These are phyloP conservation scores for Vigna trinervia DNA, from an alignment of 306 rosid species.

Conservation along the genomic window DNA sequence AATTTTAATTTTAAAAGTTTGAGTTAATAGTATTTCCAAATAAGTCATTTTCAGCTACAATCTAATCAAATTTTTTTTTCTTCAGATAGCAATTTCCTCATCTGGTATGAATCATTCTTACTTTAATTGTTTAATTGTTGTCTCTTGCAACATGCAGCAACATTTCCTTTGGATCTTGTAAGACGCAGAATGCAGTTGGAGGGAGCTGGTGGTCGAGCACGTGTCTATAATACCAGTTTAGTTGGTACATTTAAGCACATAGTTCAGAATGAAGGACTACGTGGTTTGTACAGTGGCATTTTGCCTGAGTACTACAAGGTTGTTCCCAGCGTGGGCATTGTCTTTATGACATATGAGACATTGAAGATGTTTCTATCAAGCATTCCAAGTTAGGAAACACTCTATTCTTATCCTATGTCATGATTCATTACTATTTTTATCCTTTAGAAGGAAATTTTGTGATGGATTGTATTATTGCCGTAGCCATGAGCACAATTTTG, in stretches of 20 bases:
- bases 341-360: constrained; percentile 85
- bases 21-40: not conserved
- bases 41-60: not conserved
- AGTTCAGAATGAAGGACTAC: constrained; percentile 64
- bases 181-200: constrained; percentile 89
- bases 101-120: constrained; percentile 1
- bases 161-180: constrained; percentile 87
- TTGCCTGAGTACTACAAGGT: constrained; percentile 91
- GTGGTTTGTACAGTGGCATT: constrained; percentile 85
- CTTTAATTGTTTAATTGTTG: constrained; percentile 26
- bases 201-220: constrained; percentile 79
- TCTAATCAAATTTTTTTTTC: not conserved
- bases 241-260: constrained; percentile 72
- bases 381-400: constrained; percentile 43
- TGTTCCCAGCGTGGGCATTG: constrained; percentile 81
- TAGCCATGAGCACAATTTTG: constrained; percentile 42
- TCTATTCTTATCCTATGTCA: constrained; percentile 5
- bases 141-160: constrained; percentile 54
- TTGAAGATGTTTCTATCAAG: constrained; percentile 57
- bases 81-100: not conserved
- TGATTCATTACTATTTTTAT: constrained; percentile 20
- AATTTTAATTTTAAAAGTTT: not conserved
- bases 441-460: constrained; percentile 40
- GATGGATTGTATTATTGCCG: constrained; percentile 44
- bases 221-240: constrained; percentile 68